Conservation (phyloP, 352 stramenopile species). For the Hyphochytrium catenoides region DNA sequence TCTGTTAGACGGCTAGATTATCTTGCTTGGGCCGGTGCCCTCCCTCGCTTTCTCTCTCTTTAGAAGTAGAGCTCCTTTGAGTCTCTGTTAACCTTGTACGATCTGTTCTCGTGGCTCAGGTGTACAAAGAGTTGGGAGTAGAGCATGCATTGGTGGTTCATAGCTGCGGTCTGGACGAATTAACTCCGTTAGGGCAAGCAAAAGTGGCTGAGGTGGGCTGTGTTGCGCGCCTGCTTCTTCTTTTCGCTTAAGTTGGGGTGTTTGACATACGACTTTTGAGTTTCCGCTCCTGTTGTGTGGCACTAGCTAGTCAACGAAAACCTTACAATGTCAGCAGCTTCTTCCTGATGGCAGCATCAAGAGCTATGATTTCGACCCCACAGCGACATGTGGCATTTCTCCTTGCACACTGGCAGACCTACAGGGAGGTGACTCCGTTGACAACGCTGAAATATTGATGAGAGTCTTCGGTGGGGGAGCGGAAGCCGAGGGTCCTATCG, state of each 20-base stretch:
- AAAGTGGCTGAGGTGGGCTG: conserved; percentile 62
- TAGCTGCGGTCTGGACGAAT: conserved; percentile 93
- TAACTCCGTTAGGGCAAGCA: conserved; percentile 76
- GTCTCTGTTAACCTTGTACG: background rate
- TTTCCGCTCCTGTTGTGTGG: too few species aligned
- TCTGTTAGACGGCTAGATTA: too few species aligned
- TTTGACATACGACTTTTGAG: too few species aligned
- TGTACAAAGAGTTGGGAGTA: conserved; percentile 67
- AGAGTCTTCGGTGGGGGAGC: conserved; percentile 50
- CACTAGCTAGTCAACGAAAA: too few species aligned
- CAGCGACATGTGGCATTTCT: conserved; percentile 75
- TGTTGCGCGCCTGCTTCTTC: too few species aligned
- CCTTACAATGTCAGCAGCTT: too few species aligned
- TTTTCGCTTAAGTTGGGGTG: too few species aligned
- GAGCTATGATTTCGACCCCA: too few species aligned
- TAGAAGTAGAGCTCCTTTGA: too few species aligned
- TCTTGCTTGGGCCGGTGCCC: background rate
- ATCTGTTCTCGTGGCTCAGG: conserved; percentile 20
- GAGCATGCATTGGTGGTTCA: conserved; percentile 96
- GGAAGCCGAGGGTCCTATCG: conserved; percentile 71
- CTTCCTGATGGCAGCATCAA: too few species aligned
- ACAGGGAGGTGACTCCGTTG: conserved; percentile 73
- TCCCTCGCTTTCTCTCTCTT: conserved; percentile 1
- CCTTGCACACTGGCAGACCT: conserved; percentile 77
- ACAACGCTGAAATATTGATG: conserved; percentile 83